Evolutionary conservation across 495 filamentous ascomycete species (phyloP).

Genomic region (Neurospora tetrasperma): DNA sequence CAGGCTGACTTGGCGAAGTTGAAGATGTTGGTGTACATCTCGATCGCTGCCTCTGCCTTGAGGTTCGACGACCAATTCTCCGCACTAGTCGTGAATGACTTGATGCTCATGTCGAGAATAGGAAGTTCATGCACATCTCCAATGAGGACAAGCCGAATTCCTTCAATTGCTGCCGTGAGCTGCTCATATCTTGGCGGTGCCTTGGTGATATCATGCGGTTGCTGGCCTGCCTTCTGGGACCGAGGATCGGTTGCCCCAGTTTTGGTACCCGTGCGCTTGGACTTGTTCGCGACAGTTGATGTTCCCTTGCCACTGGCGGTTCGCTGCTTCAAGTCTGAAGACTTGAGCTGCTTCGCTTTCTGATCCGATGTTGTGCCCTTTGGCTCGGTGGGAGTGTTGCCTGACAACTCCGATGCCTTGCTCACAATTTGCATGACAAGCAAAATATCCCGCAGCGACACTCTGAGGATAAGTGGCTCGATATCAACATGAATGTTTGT

Average conservation of each 20-base stretch:
- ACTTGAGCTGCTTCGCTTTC: slow-evolving; percentile 59
- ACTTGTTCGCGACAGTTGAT: slow-evolving; percentile 46
- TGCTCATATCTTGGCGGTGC: slow-evolving; percentile 53
- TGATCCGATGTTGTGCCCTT: slow-evolving; percentile 28
- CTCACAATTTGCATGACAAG: slow-evolving; percentile 87
- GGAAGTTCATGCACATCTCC: slow-evolving; percentile 93
- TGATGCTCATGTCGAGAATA: slow-evolving; percentile 87
- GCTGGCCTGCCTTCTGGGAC: slow-evolving; percentile 6
- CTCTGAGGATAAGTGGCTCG: slow-evolving; percentile 82
- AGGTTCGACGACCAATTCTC: slow-evolving; percentile 85
- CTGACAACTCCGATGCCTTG: slow-evolving; percentile 83
- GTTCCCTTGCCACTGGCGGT: slow-evolving; percentile 53
- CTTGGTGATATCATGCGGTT: slow-evolving; percentile 28
- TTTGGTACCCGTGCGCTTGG: slow-evolving; percentile 9
- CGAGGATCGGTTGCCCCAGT: not conserved
- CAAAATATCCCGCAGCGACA: slow-evolving; percentile 89
- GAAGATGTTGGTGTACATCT: slow-evolving; percentile 92
- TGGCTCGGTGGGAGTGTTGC: slow-evolving; percentile 37
- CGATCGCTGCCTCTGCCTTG: slow-evolving; percentile 77
- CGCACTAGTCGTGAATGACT: slow-evolving; percentile 72
- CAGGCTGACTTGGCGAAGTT: slow-evolving; percentile 98
- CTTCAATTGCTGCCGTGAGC: slow-evolving; percentile 70
- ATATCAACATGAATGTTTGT: slow-evolving; percentile 80
- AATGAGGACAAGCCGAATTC: slow-evolving; percentile 87
- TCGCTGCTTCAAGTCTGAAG: slow-evolving; percentile 45